Evolutionary conservation across 345 rosid species (phyloP), one percentile per base, ranked within the genome.

Genomic region (Linum lewisii): DNA sequence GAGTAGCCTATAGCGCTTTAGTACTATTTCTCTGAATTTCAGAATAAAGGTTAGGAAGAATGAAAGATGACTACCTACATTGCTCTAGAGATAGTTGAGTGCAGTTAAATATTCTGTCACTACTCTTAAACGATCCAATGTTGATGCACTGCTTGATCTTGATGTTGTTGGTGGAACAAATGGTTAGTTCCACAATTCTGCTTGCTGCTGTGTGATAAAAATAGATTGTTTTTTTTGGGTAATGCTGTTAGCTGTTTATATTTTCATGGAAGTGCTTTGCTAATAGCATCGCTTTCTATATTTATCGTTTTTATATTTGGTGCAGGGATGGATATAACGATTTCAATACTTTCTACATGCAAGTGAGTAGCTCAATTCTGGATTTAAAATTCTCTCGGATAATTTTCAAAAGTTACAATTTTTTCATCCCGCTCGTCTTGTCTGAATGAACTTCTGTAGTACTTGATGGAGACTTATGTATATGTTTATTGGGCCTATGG

Each of bases 311-410:
- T 19, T 68, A 7, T 49, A 29, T 66, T 82, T 75, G 79, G 65
- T 85, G 82, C 86, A 93, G 97, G 80, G 99, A 93, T 78, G 99
- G 99, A 45, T 93, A 89, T 72, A 93, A 93, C 36, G 97, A 93
- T 78, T 89, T 93, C 88, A 93, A 93, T 73, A 93, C 95, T 22
- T 93, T 93, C 77, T 93, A 93, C 78, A 72, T 93, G 84, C 99
- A 93, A 81, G 98, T 91, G 79, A 81, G 95, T 77, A 58, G 50
- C 51, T 51, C 34, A 51, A 5, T 24, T 56, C 44, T 38, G 44
- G 36, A 16, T 65, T 16, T 42, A 11, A 11, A 42, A 42, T 16
- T 16, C 47, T 42, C 15, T 42, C 47, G 0, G 47, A 42, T 42
- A 16, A 42, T 42, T 11, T 14, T 42, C 47, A 42, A 42, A 42